Base-by-base conservation (phyloP, 352 stramenopile genomes). In the Globisporangium radiosum region DNA sequence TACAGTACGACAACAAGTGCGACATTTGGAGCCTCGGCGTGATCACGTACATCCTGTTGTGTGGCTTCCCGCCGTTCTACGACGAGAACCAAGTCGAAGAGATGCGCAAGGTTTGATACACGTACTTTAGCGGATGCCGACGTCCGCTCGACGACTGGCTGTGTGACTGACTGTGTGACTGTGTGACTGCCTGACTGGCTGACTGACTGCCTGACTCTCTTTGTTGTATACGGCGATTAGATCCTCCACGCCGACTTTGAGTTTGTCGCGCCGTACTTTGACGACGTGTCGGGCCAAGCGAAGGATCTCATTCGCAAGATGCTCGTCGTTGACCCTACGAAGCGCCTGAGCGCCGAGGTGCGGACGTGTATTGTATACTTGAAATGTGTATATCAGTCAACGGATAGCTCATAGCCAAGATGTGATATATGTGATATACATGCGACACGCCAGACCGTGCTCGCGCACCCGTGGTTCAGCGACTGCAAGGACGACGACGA, bases 11-110 rank as follows among this genome's bases (percentile, higher is more conserved):
- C 70, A 96, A 85, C 65, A 96, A 98, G 74, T 94, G 92, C 49
- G 95, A 98, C 75, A 96, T 98, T 68, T 99, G 95, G 94, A 96
- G 79, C 69, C 75, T 99, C 13, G 84, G 84, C 1, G 83, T 93
- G 43, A 91, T 94, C 64, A 77, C 76, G 40, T 93, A 93, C 74
- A 98, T 99, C 68, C 66, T 99, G 48, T 62, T 99, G 11, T 98
- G 89, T 62, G 97, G 97, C 5, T 97, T 96, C 53, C 96, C 96
- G 19, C 97, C 97, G 0, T 99, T 99, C 72, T 98, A 99, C 76
- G 86, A 97, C 56, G 92, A 97, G 58, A 90, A 94, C 67, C 81
- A 90, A 60, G 76, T 89, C 17, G 78, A 88, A 59, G 81, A 91
- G 55, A 91, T 93, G 79, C 75, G 78, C 33, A 93, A 90, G 62